Base-by-base conservation (phyloP, 148 eudicot species). In the Rhododendron molle region DNA sequence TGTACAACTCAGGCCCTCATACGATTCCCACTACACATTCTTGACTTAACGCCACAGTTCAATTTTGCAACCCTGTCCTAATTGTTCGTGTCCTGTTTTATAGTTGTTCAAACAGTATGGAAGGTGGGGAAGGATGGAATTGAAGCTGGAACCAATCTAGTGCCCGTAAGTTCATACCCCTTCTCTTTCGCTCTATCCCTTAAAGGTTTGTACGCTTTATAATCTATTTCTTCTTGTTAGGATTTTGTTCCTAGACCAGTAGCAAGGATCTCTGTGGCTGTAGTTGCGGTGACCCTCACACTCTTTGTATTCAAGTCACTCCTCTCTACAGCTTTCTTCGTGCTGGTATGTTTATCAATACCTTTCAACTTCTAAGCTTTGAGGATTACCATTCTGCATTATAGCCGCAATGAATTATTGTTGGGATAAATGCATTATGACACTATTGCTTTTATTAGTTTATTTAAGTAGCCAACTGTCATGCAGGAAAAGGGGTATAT, bases 81-180 rank as follows among this genome's bases (percentile, higher is more conserved):
- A 86, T 65, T 44, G 78, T 30, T 76, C 6, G 47, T 40, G 15
- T 44, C 43, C 43, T 76, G 32, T 77, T 32, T n/a, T 87, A 47
- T 88, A 96, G 99, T 90, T 58, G 38, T 91, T 62, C 98, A 93
- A 90, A 95, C 95, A 76, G 95, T 84, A 67, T 84, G 90, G 82
- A 96, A 93, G 89, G 91, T 95, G 52, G 98, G 96, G 74, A 96
- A 89, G 90, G 96, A 96, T 90, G 99, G 98, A 84, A 84, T 96
- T 86, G 99, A 95, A 77, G 98, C 98, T 87, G 99, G 99, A 90
- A 91, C 97, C 86, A 92, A 91, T 80, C 88, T 96, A 87, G 97
- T 96, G 69, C 99, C 99, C 47, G 99, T 96, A 88, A 93, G 96
- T 90, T 84, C 28, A 80, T 83, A 54, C n/a, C 40, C 46, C 83